Percentiles rank a stretch among this genome's conserved stretches.
phyloP scores from a whole-genome alignment of 2,329 filamentous ascomycete genomes.

The Amauroascus verrucosus region DNA sequence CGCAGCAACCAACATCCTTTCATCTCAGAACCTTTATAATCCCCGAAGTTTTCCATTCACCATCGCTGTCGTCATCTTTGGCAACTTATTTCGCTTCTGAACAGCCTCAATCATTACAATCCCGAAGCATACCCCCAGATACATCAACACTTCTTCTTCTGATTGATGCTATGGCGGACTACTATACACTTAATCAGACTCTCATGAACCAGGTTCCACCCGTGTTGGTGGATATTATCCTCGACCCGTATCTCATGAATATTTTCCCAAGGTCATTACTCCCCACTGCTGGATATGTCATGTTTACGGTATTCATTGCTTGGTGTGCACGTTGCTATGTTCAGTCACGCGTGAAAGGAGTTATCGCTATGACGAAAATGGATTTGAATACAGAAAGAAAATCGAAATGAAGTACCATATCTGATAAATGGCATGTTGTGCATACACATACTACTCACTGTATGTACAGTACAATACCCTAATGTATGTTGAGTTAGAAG shows the following conservation, averaged over 20 bases:
- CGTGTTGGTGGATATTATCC: slow-evolving; percentile 67
- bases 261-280: slow-evolving; percentile 66
- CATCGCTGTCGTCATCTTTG: slow-evolving; percentile 51
- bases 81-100: background rate
- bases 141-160: slow-evolving; percentile 54
- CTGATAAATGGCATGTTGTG: too few relatives aligned
- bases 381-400: background rate
- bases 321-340: slow-evolving; percentile 43
- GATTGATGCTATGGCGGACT: slow-evolving; percentile 69
- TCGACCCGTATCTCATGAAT: slow-evolving; percentile 78
- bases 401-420: background rate
- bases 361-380: background rate
- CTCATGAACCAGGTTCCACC: slow-evolving; percentile 67
- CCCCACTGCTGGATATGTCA: slow-evolving; percentile 60
- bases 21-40: slow-evolving; percentile 56
- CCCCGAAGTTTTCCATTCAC: slow-evolving; percentile 50
- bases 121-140: background rate
- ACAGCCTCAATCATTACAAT: slow-evolving; percentile 1
- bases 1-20: slow-evolving; percentile 78
- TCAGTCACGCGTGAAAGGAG: slow-evolving; percentile 19
- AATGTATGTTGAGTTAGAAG: too few relatives aligned
- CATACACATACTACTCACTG: too few relatives aligned
- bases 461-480: too few relatives aligned
- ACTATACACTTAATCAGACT: slow-evolving; percentile 61
- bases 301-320: slow-evolving; percentile 46